Evolutionary conservation across 2,329 filamentous ascomycete species (phyloP).

Genomic region (Fusarium siculi): DNA sequence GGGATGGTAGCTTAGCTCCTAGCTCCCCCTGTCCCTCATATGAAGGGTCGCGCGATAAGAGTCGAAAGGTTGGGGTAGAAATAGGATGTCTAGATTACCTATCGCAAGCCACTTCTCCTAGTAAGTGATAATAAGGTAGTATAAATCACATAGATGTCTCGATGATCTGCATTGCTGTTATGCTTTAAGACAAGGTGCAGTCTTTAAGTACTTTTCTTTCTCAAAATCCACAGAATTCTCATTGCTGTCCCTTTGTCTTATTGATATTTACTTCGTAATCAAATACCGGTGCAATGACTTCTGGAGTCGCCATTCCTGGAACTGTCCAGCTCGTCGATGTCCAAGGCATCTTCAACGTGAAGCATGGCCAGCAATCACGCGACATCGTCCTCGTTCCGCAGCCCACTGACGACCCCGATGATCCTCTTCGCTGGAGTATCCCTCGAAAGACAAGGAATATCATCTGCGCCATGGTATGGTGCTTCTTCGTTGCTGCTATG

Average conservation of each 20-base stretch:
- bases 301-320: constrained; percentile 22
- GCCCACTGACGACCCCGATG: constrained; percentile 39
- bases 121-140: neutral
- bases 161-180: neutral
- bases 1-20: neutral
- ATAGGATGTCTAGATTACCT: neutral
- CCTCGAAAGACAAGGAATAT: constrained; percentile 38
- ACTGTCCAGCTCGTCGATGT: constrained; percentile 38
- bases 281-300: neutral
- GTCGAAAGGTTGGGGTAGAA: constrained; percentile 7
- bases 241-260: neutral
- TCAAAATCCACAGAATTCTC: neutral
- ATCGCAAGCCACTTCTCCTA: neutral
- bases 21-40: neutral
- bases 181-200: neutral
- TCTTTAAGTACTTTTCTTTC: too few species aligned
- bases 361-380: constrained; percentile 24
- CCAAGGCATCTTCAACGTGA: constrained; percentile 29
- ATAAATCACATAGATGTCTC: neutral
- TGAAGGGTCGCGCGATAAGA: neutral
- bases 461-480: constrained; percentile 40
- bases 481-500: constrained; percentile 40
- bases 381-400: constrained; percentile 40
- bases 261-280: neutral
- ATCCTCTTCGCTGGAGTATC: constrained; percentile 37